These are phyloP conservation scores for Gigaspora rosea DNA, from an alignment of 192 early-diverging fungal species.

Conservation along the genomic window DNA sequence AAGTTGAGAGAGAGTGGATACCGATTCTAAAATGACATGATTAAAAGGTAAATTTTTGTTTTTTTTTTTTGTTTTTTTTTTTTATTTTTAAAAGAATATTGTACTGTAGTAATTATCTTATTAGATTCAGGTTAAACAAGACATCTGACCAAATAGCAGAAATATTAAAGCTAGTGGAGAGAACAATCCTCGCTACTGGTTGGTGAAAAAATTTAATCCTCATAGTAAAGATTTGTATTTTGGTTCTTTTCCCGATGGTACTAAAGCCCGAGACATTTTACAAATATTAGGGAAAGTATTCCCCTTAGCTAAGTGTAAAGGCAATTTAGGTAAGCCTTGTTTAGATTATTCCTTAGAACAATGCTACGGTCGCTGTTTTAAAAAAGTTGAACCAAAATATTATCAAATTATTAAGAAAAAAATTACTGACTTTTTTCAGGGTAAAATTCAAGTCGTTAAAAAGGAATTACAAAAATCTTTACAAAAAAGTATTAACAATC, in stretches of 20 bases:
- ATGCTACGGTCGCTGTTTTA: background rate
- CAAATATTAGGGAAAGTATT: background rate
- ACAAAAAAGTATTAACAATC: background rate
- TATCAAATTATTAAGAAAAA: background rate
- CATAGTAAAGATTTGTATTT: background rate
- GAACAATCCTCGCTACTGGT: background rate
- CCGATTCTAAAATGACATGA: too few species aligned
- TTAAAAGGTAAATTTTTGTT: too few species aligned
- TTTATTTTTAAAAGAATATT: too few species aligned
- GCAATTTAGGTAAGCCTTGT: background rate
- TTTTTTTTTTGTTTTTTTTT: too few species aligned
- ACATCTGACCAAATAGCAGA: too few species aligned
- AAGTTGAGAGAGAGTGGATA: too few species aligned
- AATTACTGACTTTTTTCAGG: background rate
- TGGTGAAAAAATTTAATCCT: background rate
- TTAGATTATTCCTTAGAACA: background rate
- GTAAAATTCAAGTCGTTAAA: background rate
- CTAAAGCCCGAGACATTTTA: background rate
- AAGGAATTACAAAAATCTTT: background rate
- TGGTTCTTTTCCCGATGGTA: conserved; percentile 1
- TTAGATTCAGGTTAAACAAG: too few species aligned
- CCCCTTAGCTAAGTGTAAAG: background rate
- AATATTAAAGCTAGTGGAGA: too few species aligned
- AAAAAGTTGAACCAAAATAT: background rate
- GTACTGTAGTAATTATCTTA: too few species aligned